phyloP scores from a whole-genome alignment of 78 protist species.

The Dictyostelium discoideum region dicty_2.7 NC_007091.3:4225501-4226000 shows the following conservation, averaged over 20 bases:
- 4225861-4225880: neutral
- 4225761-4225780: neutral
- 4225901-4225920: neutral
- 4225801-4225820: neutral
- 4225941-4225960: neutral
- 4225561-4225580: neutral
- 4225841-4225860: no score
- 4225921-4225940: neutral
- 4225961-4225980: neutral
- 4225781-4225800: neutral
- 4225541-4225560: neutral
- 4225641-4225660: neutral
- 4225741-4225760: neutral
- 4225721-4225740: neutral
- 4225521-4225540: neutral
- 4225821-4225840: neutral
- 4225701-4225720: neutral
- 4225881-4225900: neutral
- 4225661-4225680: neutral
- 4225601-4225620: neutral
- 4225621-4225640: neutral
- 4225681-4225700: neutral
- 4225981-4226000: neutral
- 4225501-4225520: conserved; percentile 14
- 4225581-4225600: neutral